phyloP scores from a whole-genome alignment of 2,329 filamentous ascomycete genomes.

The Sarocladium kiliense region DNA sequence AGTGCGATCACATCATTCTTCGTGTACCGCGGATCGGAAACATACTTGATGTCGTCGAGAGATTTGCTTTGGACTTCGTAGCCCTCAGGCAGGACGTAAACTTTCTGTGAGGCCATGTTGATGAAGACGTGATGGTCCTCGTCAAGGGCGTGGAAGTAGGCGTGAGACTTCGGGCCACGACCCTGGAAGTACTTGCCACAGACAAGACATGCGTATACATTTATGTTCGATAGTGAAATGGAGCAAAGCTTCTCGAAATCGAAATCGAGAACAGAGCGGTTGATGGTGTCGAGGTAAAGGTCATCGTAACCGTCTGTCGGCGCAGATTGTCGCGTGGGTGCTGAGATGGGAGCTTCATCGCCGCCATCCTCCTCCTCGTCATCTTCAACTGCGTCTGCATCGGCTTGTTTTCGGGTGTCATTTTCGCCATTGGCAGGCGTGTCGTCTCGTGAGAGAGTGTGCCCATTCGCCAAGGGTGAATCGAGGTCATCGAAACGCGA shows the following conservation, averaged over 20 bases:
- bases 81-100: slow-evolving; percentile 89
- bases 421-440: slow-evolving; percentile 23
- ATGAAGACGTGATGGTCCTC: slow-evolving; percentile 96
- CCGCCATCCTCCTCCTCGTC: slow-evolving; percentile 30
- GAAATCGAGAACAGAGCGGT: slow-evolving; percentile 89
- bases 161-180: slow-evolving; percentile 86
- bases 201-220: slow-evolving; percentile 94
- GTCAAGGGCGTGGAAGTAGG: slow-evolving; percentile 95
- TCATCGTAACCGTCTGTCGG: slow-evolving; percentile 88
- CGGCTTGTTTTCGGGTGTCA: slow-evolving; percentile 18
- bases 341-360: slow-evolving; percentile 34
- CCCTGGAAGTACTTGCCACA: slow-evolving; percentile 99
- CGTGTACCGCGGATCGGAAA: slow-evolving; percentile 84
- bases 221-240: slow-evolving; percentile 93
- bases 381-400: slow-evolving; percentile 13
- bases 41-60: slow-evolving; percentile 96
- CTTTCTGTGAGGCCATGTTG: slow-evolving; percentile 90
- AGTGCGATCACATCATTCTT: slow-evolving; percentile 74
- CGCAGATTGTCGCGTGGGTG: slow-evolving; percentile 58
- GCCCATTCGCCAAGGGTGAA: slow-evolving; percentile 29
- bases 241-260: slow-evolving; percentile 99
- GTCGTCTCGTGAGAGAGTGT: slow-evolving; percentile 18
- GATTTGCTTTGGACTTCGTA: slow-evolving; percentile 95
- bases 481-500: slow-evolving; percentile 46
- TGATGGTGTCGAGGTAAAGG: slow-evolving; percentile 95